Evolutionary conservation across 116 monocot species (phyloP).

Genomic region (Papilionanthe hybrid): DNA sequence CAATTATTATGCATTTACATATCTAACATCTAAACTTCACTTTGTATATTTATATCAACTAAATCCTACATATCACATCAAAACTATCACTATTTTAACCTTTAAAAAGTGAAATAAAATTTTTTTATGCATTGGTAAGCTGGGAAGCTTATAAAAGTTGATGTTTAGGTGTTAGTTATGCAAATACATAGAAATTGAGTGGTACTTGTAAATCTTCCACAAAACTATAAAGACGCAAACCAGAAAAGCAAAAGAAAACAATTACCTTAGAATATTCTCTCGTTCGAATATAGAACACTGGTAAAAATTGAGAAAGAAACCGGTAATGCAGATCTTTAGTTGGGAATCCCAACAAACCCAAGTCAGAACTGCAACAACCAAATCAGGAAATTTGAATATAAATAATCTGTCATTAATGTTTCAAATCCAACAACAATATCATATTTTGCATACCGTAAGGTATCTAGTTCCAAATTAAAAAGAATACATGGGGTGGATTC

Average conservation of each 20-base stretch:
- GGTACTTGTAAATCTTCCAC: no score
- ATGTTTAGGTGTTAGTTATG: no score
- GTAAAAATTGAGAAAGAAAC: slow-evolving; percentile 93
- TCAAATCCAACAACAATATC: neutral
- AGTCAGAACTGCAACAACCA: slow-evolving; percentile 71
- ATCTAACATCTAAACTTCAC: no score
- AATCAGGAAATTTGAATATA: neutral
- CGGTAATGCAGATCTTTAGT: slow-evolving; percentile 94
- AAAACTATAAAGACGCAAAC: neutral
- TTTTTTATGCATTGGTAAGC: no score
- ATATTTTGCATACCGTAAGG: slow-evolving; percentile 57
- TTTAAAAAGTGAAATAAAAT: no score
- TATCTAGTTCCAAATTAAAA: slow-evolving; percentile 95
- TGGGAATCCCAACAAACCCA: slow-evolving; percentile 92
- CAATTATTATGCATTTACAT: no score
- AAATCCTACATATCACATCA: no score
- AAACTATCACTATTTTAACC: no score
- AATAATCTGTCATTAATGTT: neutral
- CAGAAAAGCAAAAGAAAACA: slow-evolving; percentile 5
- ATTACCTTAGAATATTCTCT: slow-evolving; percentile 97
- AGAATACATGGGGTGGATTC: slow-evolving; percentile 71
- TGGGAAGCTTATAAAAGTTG: no score
- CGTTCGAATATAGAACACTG: slow-evolving; percentile 85
- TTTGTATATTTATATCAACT: no score
- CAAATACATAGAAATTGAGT: no score